Base-by-base conservation (phyloP, 495 filamentous ascomycete species). In the Hypoxylon fuscum region DNA sequence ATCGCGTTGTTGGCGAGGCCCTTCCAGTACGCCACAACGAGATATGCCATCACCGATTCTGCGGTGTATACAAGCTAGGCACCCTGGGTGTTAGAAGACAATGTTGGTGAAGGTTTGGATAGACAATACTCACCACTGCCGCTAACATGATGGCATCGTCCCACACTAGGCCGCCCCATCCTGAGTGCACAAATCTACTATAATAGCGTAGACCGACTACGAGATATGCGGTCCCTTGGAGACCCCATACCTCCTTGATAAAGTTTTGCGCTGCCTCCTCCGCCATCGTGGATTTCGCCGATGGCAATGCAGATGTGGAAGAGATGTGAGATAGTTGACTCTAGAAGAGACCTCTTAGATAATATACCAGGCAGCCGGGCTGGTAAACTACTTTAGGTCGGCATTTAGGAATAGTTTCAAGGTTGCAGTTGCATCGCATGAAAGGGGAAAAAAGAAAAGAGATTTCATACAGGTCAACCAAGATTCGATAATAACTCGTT, bases 131-230 rank as follows among this genome's bases (percentile, higher is more conserved):
- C 54, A 85, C 83, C 55, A 76, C 66, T 1, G 81, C 82, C 22
- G 85, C 6, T 18, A 81, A 52, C 81, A 87, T 87, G 11, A 87
- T 48, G 59, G 77, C 79, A 59, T 86, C 84, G 69, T 87, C 84
- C 71, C 55, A 62, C 5, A 64, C 47, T 8, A 73, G 45, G 15
- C 59, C 48, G 3, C 40, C 35, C 68, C 68, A 72, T 54, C 71
- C 71, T 41, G 70, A 9, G 14, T 48, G 57, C 10, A 37, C 29
- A 31, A 72, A 53, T 32, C 61, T 49, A 58, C 42, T 72, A 34
- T 55, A 72, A 11, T 73, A 73, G 9, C 71, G 66, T 15, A 72
- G 66, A 11, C 29, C 49, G 2, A 70, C 55, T n/a, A 72, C 49
- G 32, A 72, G 14, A 27, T 73, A 73, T 1, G 71, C 63, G 3